Evolutionary conservation across 2,329 filamentous ascomycete species (phyloP), one percentile per base, ranked within the genome.

Genomic region (Alternaria tenuissima): DNA sequence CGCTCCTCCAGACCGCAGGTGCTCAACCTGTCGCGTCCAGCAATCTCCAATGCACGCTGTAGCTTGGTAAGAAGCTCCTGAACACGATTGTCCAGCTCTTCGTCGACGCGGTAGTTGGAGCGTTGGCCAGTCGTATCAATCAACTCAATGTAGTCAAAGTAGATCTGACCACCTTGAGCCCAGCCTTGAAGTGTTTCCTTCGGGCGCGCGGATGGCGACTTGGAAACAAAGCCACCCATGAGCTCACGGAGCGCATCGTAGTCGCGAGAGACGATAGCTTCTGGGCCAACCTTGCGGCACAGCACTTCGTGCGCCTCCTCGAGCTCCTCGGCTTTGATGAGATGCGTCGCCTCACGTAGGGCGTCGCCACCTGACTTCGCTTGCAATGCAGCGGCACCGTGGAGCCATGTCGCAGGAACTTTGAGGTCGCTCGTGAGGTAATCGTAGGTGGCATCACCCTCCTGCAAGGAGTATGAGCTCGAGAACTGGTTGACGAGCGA

Each of bases 251-350:
- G 82, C 2, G 85, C 85, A 20, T 86, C 84, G 71, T 92, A 94
- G 75, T 97, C 90, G 43, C 90, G 89, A 73, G 92, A 91, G 62
- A 99, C 91, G 64, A 99, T 86, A 11, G 92, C 88, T 28, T 86
- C 84, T 0, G 95, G 95, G 0, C 92, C 95, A 30, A 98, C 93
- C 65, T 90, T 86, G 64, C 88, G 87, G 61, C 91, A 87, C 55
- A 99, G 89, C 1, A 94, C 92, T 28, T 88, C 86, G 79, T 98
- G 95, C 0, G 95, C 95, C 75, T 95, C 92, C 30, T 88, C 84
- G 78, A 89, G 91, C 42, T 91, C 88, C 39, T 87, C 86, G 2
- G 93, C 94, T 49, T 88, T 88, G 60, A 98, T 85, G 12, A 99
- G 88, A 71, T 89, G 95, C 5, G 84, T 83, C 46, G 84, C 85